Evolutionary conservation across 2,329 filamentous ascomycete genomes (phyloP).

Genomic region (Colletotrichum liaoningense): DNA sequence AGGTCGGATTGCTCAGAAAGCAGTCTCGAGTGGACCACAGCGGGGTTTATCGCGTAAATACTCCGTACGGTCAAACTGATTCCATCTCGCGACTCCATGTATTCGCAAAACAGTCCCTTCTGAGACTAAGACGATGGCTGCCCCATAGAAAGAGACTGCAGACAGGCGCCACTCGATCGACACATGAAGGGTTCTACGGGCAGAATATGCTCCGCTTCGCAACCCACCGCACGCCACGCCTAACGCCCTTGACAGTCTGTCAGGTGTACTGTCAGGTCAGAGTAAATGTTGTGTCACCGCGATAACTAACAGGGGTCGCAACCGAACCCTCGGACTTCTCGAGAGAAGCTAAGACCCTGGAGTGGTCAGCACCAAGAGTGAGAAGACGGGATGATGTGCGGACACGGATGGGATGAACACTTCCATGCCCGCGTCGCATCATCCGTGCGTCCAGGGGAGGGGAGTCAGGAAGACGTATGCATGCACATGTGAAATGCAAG

Average conservation of each 20-base stretch:
- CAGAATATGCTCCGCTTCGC: neutral
- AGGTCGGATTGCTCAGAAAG: neutral
- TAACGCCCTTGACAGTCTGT: slow-evolving; percentile 28
- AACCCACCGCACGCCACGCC: slow-evolving; percentile 20
- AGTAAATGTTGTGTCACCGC: slow-evolving; percentile 17
- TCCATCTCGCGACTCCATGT: neutral
- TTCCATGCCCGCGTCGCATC: neutral
- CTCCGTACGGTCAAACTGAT: neutral
- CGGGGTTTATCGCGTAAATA: neutral
- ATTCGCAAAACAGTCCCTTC: neutral
- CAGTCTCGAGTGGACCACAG: neutral
- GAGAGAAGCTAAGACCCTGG: neutral
- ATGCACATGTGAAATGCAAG: slow-evolving; percentile 10
- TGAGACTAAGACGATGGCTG: neutral
- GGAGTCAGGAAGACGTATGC: neutral
- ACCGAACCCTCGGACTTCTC: neutral
- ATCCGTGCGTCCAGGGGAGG: slow-evolving; percentile 19
- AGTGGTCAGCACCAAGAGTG: neutral
- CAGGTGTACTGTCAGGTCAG: slow-evolving; percentile 17
- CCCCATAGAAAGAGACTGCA: neutral
- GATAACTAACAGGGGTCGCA: neutral
- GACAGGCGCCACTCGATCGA: neutral
- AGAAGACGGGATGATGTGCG: slow-evolving; percentile 6
- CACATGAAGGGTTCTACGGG: neutral
- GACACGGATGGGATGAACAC: slow-evolving; percentile 3